Evolutionary conservation across 345 rosid genomes (phyloP).

Genomic region (Populus alba): DNA sequence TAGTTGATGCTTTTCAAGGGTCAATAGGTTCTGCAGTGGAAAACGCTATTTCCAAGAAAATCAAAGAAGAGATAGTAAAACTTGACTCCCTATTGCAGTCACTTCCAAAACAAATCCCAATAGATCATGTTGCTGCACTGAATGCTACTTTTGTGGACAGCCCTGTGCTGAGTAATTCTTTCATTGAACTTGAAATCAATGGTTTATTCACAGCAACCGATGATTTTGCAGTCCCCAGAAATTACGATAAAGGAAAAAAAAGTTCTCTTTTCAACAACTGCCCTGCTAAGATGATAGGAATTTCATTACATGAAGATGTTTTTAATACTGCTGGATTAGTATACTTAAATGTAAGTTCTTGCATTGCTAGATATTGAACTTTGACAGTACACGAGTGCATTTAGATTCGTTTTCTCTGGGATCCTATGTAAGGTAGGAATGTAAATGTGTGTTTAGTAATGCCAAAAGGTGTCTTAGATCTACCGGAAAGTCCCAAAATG

Average conservation of each 20-base stretch:
- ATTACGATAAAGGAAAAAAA: constrained; percentile 8
- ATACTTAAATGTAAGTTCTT: constrained; percentile 65
- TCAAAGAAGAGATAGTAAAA: constrained; percentile 47
- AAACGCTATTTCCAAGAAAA: constrained; percentile 45
- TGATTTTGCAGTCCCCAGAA: constrained; percentile 19
- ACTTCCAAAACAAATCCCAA: constrained; percentile 51
- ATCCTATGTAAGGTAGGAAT: neutral
- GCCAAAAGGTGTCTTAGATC: too few species aligned
- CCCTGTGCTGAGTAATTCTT: constrained; percentile 49
- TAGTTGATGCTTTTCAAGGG: constrained; percentile 59
- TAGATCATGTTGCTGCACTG: constrained; percentile 48
- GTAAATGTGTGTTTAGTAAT: too few species aligned
- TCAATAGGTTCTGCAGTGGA: constrained; percentile 53
- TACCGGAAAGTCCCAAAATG: neutral
- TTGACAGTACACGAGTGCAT: neutral
- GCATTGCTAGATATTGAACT: neutral
- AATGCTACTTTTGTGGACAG: constrained; percentile 57
- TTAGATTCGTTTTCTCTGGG: neutral
- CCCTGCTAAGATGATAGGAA: constrained; percentile 44
- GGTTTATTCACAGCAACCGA: constrained; percentile 49
- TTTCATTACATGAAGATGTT: constrained; percentile 58
- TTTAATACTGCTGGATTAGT: constrained; percentile 53
- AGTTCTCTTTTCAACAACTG: constrained; percentile 20
- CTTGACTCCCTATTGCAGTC: constrained; percentile 61
- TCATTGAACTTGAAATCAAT: constrained; percentile 44